phyloP scores from a whole-genome alignment of 2,329 filamentous ascomycete genomes.

The Tothia fuscella region DNA sequence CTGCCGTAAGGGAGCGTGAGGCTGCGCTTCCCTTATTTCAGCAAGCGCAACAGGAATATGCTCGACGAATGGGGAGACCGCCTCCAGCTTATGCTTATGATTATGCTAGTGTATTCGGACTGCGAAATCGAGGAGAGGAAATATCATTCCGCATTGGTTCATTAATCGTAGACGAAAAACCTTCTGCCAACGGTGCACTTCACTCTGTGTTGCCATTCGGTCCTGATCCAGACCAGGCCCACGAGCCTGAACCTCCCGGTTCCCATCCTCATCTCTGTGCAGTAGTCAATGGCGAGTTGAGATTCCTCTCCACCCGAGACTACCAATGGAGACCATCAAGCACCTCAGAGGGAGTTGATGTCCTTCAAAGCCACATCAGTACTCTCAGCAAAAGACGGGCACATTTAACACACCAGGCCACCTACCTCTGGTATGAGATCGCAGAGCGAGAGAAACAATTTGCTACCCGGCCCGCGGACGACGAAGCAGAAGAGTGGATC shows the following conservation, averaged over 20 bases:
- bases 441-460: background rate
- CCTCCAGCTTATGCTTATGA: too few relatives aligned
- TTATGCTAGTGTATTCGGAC: too few relatives aligned
- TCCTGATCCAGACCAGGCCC: background rate
- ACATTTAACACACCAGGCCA: background rate
- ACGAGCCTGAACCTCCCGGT: background rate
- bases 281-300: constrained; percentile 1
- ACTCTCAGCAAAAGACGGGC: constrained; percentile 1
- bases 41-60: too few relatives aligned
- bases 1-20: too few relatives aligned
- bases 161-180: background rate
- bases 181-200: too few relatives aligned
- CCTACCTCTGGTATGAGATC: constrained; percentile 3
- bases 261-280: constrained; percentile 5
- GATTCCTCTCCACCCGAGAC: background rate
- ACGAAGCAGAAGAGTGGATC: background rate
- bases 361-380: background rate
- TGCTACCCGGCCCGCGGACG: background rate
- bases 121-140: too few relatives aligned
- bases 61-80: too few relatives aligned
- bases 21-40: too few relatives aligned
- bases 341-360: background rate
- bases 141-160: background rate
- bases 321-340: constrained; percentile 3
- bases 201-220: too few relatives aligned